phyloP scores from a whole-genome alignment of 2,329 filamentous ascomycete species.

The Verticillium albo-atrum region DNA sequence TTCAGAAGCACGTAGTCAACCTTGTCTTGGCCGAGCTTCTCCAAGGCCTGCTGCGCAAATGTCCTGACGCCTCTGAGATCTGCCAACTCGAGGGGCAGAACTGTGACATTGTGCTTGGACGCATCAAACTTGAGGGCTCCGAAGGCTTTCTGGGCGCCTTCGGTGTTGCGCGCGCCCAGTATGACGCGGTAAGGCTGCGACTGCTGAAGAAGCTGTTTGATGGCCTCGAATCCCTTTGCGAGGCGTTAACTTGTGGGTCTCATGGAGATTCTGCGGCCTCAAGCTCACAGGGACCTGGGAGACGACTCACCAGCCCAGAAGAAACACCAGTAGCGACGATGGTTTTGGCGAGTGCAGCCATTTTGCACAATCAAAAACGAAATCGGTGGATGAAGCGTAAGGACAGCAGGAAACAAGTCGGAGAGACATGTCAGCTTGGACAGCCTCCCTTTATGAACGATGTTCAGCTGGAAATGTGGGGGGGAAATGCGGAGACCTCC shows the following conservation, averaged over 20 bases:
- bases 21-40: constrained; percentile 32
- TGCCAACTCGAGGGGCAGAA: constrained; percentile 44
- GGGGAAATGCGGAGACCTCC: neutral
- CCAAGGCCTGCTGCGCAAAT: constrained; percentile 40
- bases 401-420: neutral
- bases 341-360: constrained; percentile 39
- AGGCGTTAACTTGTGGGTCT: neutral
- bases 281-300: neutral
- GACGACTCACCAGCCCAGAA: constrained; percentile 39
- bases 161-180: constrained; percentile 42
- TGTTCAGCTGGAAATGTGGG: neutral
- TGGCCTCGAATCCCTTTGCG: constrained; percentile 47
- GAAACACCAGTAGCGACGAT: constrained; percentile 45
- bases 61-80: constrained; percentile 38
- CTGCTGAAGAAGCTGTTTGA: constrained; percentile 44
- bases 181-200: constrained; percentile 42
- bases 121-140: constrained; percentile 34
- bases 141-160: constrained; percentile 34
- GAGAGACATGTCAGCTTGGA: neutral
- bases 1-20: constrained; percentile 48
- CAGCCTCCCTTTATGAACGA: neutral
- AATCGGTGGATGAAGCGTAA: neutral
- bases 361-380: constrained; percentile 11
- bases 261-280: neutral
- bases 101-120: constrained; percentile 31